Evolutionary conservation across 1,139 yeast genomes (phyloP).

Genomic region (Suhomyces choctaworum): DNA sequence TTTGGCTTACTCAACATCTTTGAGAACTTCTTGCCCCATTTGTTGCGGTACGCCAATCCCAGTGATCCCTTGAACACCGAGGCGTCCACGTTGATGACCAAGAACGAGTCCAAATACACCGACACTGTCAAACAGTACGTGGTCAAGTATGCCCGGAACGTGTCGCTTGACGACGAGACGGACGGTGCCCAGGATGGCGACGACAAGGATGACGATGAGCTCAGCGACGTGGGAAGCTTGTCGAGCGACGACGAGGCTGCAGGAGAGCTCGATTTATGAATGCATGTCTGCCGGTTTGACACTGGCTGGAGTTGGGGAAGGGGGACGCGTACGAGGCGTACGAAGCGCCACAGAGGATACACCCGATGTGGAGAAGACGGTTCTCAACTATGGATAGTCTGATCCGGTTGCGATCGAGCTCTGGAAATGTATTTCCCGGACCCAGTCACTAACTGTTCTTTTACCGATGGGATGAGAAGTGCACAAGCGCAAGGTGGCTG

Average conservation of each 20-base stretch:
- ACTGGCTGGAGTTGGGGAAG: no score
- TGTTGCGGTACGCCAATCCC: constrained; percentile 89
- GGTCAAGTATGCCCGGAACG: constrained; percentile 60
- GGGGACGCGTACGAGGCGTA: no score
- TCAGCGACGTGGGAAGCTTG: constrained; percentile 51
- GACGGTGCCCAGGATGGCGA: constrained; percentile 38
- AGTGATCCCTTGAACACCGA: constrained; percentile 92
- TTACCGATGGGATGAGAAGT: no score
- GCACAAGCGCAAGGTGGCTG: no score
- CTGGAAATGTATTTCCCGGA: no score
- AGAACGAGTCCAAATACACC: constrained; percentile 67
- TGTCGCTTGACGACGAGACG: constrained; percentile 37
- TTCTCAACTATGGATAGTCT: no score
- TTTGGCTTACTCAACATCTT: constrained; percentile 88
- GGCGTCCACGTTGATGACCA: constrained; percentile 79
- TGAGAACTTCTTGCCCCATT: constrained; percentile 91
- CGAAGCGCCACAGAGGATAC: no score
- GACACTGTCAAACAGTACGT: constrained; percentile 75
- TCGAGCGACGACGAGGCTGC: constrained; percentile 45
- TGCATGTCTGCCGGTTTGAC: no score
- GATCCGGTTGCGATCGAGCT: no score
- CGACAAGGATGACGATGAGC: constrained; percentile 41
- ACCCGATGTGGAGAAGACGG: no score
- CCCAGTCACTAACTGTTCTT: no score
- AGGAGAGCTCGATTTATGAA: constrained; percentile 14